Base-by-base conservation (phyloP, 2,329 filamentous ascomycete genomes). In the Pseudogymnoascus sp. region DNA sequence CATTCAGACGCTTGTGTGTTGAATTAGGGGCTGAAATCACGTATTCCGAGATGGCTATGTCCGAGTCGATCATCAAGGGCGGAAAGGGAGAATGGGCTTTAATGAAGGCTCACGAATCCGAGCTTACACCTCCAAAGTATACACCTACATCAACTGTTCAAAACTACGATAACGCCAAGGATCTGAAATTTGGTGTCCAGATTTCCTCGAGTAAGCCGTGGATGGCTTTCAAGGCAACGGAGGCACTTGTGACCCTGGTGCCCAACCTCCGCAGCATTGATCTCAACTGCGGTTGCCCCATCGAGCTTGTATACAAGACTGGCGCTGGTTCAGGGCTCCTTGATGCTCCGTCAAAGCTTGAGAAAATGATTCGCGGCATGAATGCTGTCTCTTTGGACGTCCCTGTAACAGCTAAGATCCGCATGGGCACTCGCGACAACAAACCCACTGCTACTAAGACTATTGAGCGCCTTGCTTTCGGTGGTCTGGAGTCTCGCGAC, bases 11-110 rank as follows among this genome's bases (percentile, higher is more conserved):
- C 60, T 84, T 99, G 31, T 97, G 93, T 72, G 87, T 91, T 11
- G 89, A 93, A 63, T 83, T 97, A 23, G 95, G 95, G 37, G 93
- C 92, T 29, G 89, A 97, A 73, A 81, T 96, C 60, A 99, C 95
- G 0, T 99, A 96, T 79, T 97, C 93, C 0, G 95, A 99, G 76
- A 99, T 99, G 95, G 95, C 93, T 3, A 90, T 99, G 83, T 87
- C 91, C 29, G 79, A 96, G 75, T 93, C 93, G 8, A 78, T 99
- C 45, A 82, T 99, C 5, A 92, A 97, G 75, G 95, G 95, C 37
- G 85, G 89, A 67, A 96, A 93, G 76, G 83, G 87, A 1, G 95
- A 99, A 78, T 99, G 95, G 95, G 92, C 95, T 18, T 80, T 99
- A 63, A 85, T 97, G 81, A 96, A 95, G 75, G 91, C 91, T 2